These are phyloP conservation scores for Phytophthora aleatoria DNA, from an alignment of 352 stramenopile genomes.

Conservation along the genomic window DNA sequence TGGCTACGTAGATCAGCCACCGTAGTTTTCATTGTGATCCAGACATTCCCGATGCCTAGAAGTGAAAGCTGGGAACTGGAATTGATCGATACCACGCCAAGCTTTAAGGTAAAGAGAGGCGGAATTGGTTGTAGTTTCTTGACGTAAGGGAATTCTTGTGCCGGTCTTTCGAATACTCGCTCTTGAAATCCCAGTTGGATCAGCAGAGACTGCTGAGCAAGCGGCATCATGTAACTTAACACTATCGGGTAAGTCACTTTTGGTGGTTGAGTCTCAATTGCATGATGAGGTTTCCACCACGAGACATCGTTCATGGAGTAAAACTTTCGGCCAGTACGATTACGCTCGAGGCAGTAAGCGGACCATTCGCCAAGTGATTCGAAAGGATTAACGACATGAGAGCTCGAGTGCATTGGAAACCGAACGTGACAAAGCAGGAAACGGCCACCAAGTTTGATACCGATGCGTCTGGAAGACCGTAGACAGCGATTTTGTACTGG, in stretches of 20 bases:
- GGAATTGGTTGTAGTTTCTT: neutral
- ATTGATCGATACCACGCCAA: constrained; percentile 11
- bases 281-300: constrained; percentile 29
- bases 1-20: constrained; percentile 23
- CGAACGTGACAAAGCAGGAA: constrained; percentile 41
- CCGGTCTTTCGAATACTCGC: constrained; percentile 30
- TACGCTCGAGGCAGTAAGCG: constrained; percentile 23
- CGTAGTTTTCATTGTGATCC: constrained; percentile 22
- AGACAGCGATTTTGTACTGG: neutral
- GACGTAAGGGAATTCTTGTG: constrained; percentile 8
- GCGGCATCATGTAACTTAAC: constrained; percentile 11
- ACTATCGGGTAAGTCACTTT: neutral
- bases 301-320: neutral
- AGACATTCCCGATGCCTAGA: constrained; percentile 19
- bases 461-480: constrained; percentile 20
- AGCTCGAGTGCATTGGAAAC: constrained; percentile 4
- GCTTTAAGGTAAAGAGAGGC: constrained; percentile 29
- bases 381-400: neutral
- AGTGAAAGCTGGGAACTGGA: constrained; percentile 12
- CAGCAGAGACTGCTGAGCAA: constrained; percentile 27
- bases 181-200: constrained; percentile 38
- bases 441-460: constrained; percentile 40
- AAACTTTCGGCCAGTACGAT: constrained; percentile 10
- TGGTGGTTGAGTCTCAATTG: constrained; percentile 4
- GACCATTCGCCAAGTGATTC: constrained; percentile 22